Percentiles rank a stretch among this genome's conserved stretches.
Conservation (phyloP, 257 asterid species). For the Nicotiana knightiana region DNA sequence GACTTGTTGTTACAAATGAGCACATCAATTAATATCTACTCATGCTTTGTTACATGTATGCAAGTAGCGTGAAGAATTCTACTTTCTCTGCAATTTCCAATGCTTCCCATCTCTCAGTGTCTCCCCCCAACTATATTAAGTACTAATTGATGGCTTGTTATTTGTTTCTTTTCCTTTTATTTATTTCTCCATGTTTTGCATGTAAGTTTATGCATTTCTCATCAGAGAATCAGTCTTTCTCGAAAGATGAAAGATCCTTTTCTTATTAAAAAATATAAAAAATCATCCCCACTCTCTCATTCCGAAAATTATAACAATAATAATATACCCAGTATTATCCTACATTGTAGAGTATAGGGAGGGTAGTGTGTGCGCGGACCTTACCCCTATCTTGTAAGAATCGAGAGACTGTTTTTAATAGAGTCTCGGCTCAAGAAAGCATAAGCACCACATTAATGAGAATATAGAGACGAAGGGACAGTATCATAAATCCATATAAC, state of each 20-base stretch:
- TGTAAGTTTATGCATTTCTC: not conserved
- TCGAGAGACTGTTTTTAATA: too few species aligned
- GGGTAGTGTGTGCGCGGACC: too few species aligned
- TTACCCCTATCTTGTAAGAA: too few species aligned
- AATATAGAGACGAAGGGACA: too few species aligned
- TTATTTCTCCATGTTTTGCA: not conserved
- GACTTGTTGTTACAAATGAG: constrained; percentile 6
- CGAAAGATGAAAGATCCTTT: not conserved
- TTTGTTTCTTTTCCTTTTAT: too few species aligned
- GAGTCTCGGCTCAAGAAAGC: too few species aligned
- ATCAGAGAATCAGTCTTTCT: not conserved
- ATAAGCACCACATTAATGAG: too few species aligned
- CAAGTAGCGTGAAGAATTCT: not conserved
- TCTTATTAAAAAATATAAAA: not conserved
- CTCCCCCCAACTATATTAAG: not conserved
- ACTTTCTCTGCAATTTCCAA: not conserved
- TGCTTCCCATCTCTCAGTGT: not conserved
- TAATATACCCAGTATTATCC: too few species aligned
- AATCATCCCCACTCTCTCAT: not conserved
- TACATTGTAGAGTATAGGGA: too few species aligned
- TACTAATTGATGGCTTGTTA: too few species aligned
- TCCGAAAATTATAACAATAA: too few species aligned
- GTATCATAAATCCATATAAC: too few species aligned
- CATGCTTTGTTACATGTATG: not conserved
- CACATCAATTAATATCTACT: not conserved